These are phyloP conservation scores for Botrytis medusae DNA, from an alignment of 2,329 filamentous ascomycete species.

Conservation along the genomic window DNA sequence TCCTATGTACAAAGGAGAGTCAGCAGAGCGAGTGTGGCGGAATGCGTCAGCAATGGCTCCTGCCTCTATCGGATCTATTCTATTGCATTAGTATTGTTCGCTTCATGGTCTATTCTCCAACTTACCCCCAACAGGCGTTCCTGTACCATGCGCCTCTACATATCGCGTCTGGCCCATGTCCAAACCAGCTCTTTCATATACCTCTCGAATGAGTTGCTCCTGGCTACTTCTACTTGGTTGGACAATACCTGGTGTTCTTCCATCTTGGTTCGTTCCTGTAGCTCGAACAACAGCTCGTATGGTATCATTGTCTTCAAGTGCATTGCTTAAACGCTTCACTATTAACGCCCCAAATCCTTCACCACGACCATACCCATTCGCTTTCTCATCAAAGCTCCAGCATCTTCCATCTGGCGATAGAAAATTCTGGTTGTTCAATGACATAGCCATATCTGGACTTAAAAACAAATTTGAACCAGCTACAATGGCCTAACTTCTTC, in stretches of 20 bases:
- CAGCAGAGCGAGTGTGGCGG: slow-evolving; percentile 20
- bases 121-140: slow-evolving; percentile 28
- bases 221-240: slow-evolving; percentile 51
- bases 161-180: slow-evolving; percentile 42
- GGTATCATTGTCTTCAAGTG: slow-evolving; percentile 42
- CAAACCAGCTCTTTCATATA: slow-evolving; percentile 46
- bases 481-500: neutral
- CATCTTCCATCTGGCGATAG: slow-evolving; percentile 31
- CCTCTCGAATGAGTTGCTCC: slow-evolving; percentile 44
- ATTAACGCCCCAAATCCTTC: slow-evolving; percentile 60
- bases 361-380: slow-evolving; percentile 61
- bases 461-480: slow-evolving; percentile 10
- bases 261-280: slow-evolving; percentile 50
- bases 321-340: slow-evolving; percentile 58
- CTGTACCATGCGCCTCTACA: slow-evolving; percentile 50
- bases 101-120: neutral
- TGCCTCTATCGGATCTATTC: slow-evolving; percentile 8
- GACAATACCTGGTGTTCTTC: slow-evolving; percentile 51
- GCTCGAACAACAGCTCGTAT: slow-evolving; percentile 10
- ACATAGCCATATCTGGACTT: slow-evolving; percentile 47
- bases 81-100: neutral
- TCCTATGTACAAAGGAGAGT: slow-evolving; percentile 25
- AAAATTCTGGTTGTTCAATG: slow-evolving; percentile 41
- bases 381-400: slow-evolving; percentile 56
- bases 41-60: slow-evolving; percentile 7